Percentiles rank a stretch among this genome's conserved stretches.
These are phyloP conservation scores for Acanthamoeba sp. DNA, from an alignment of 208 protist species.

Conservation along the genomic window DNA sequence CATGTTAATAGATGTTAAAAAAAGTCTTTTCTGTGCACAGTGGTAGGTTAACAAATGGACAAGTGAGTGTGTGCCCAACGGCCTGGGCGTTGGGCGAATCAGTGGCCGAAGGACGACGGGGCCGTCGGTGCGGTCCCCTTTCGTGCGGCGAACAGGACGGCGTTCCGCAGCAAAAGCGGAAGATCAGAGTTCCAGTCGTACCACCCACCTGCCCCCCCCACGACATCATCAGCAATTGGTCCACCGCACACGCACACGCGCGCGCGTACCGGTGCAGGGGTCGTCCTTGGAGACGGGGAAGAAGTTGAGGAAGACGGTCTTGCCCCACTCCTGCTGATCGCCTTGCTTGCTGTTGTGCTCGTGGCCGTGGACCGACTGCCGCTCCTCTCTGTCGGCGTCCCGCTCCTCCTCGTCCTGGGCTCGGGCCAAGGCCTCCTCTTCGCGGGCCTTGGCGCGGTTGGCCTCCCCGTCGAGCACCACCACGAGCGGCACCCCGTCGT, in stretches of 20 bases:
- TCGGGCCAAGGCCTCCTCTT: too few species aligned
- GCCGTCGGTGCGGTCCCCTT: not conserved
- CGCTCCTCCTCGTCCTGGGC: not conserved
- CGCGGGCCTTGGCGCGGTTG: not conserved
- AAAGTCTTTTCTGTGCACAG: too few species aligned
- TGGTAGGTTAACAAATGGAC: too few species aligned
- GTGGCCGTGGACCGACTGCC: not conserved
- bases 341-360: too few species aligned
- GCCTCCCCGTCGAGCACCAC: conserved; percentile 17
- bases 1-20: too few species aligned
- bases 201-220: conserved; percentile 13
- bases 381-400: not conserved
- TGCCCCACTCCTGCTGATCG: not conserved
- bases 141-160: not conserved
- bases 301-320: conserved; percentile 51
- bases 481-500: not conserved
- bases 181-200: conserved; percentile 51
- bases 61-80: too few species aligned
- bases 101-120: too few species aligned
- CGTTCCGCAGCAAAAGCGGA: not conserved
- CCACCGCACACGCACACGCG: not conserved
- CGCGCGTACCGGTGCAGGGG: conserved; percentile 14
- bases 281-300: conserved; percentile 55
- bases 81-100: too few species aligned
- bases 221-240: too few species aligned